Conservation (phyloP, 805 yeast genomes). For the Candida gorgasii region DNA sequence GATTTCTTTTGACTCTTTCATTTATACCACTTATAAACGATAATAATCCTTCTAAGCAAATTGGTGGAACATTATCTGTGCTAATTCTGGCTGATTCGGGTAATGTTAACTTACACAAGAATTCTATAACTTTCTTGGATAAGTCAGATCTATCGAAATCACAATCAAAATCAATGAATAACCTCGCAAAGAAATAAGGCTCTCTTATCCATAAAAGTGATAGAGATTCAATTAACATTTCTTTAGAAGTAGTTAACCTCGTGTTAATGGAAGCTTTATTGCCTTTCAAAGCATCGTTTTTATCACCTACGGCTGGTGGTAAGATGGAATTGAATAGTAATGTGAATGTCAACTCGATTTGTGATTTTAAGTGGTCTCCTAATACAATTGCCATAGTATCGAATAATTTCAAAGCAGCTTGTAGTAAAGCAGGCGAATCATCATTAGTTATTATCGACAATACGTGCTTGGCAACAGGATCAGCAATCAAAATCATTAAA, state of each 20-base stretch:
- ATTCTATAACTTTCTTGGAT: constrained; percentile 63
- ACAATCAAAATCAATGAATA: constrained; percentile 87
- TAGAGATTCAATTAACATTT: constrained; percentile 78
- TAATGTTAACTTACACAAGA: constrained; percentile 73
- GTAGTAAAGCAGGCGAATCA: constrained; percentile 72
- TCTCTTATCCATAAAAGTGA: constrained; percentile 81
- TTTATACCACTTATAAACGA: constrained; percentile 65
- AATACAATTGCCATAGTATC: constrained; percentile 69
- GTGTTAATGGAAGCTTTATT: constrained; percentile 30
- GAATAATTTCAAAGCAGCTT: constrained; percentile 73
- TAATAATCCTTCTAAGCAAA: constrained; percentile 85
- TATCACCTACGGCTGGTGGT: constrained; percentile 28
- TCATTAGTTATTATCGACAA: constrained; percentile 74
- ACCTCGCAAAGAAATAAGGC: constrained; percentile 70
- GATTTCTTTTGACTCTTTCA: constrained; percentile 42
- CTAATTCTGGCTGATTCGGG: constrained; percentile 83
- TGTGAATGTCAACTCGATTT: constrained; percentile 71
- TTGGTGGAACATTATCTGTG: constrained; percentile 87
- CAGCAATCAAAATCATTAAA: constrained; percentile 67
- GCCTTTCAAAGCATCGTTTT: constrained; percentile 9
- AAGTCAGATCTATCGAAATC: constrained; percentile 84
- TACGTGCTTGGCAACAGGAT: constrained; percentile 81
- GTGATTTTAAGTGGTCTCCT: constrained; percentile 68
- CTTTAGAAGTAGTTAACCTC: constrained; percentile 48
- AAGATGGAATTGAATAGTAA: constrained; percentile 62